A percentile compares a stretch with the other conserved stretches of the same genome.
phyloP scores from a whole-genome alignment of 768 basidiomycete species.

The Phlegmacium glaucopus region DNA sequence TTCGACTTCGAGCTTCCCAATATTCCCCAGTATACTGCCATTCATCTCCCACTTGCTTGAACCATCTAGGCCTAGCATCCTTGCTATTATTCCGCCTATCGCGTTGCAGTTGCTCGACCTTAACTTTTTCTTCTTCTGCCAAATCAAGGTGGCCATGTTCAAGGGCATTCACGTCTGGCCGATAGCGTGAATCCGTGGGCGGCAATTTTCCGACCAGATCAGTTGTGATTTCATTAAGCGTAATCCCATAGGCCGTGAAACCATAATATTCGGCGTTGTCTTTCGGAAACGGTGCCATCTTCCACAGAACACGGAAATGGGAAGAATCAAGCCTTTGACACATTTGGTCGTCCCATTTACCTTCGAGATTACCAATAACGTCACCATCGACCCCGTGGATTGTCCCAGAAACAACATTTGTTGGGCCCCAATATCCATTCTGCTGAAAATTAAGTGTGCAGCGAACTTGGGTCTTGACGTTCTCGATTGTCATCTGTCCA shows the following conservation, averaged over 20 bases:
- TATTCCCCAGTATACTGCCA: slow-evolving; percentile 81
- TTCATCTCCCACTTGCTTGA: slow-evolving; percentile 62
- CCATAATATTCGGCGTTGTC: slow-evolving; percentile 74
- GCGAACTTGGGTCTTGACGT: slow-evolving; percentile 47
- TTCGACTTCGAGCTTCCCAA: slow-evolving; percentile 69
- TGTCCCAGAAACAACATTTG: slow-evolving; percentile 66
- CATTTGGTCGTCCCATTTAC: slow-evolving; percentile 86
- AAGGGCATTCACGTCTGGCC: slow-evolving; percentile 80
- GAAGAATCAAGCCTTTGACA: slow-evolving; percentile 64
- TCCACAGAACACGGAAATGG: slow-evolving; percentile 77
- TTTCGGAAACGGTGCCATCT: slow-evolving; percentile 68
- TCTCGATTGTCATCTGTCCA: slow-evolving; percentile 75
- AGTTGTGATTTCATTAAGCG: slow-evolving; percentile 74
- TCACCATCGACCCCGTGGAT: slow-evolving; percentile 54
- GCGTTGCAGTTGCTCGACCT: slow-evolving; percentile 75
- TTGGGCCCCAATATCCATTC: slow-evolving; percentile 77
- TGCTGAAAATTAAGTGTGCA: slow-evolving; percentile 86
- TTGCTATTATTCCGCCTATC: slow-evolving; percentile 59
- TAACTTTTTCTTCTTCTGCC: slow-evolving; percentile 71
- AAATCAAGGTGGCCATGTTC: slow-evolving; percentile 71
- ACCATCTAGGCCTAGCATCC: slow-evolving; percentile 72
- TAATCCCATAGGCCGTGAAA: slow-evolving; percentile 76
- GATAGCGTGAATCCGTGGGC: slow-evolving; percentile 76
- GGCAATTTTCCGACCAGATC: slow-evolving; percentile 65
- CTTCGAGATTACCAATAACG: slow-evolving; percentile 64